These are phyloP conservation scores for Epichloe baconii DNA, from an alignment of 2,329 filamentous ascomycete species.

Conservation along the genomic window DNA sequence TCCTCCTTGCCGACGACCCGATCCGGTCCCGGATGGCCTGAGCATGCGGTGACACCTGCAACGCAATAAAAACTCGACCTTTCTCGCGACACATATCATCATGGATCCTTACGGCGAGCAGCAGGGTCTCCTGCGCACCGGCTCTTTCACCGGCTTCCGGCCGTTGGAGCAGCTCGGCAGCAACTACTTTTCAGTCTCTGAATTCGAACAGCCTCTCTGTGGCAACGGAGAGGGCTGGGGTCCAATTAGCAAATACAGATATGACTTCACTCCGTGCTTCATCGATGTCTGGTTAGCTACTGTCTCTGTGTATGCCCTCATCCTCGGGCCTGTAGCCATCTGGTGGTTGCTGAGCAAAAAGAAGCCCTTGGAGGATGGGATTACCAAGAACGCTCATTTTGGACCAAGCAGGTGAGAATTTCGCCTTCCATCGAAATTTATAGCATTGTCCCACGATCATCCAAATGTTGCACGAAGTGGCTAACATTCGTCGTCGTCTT, in stretches of 20 bases:
- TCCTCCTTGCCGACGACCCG: slow-evolving; percentile 9
- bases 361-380: slow-evolving; percentile 37
- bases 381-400: slow-evolving; percentile 82
- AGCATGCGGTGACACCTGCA: slow-evolving; percentile 9
- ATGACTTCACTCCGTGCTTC: slow-evolving; percentile 96
- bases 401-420: slow-evolving; percentile 63
- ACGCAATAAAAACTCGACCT: slow-evolving; percentile 8
- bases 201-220: slow-evolving; percentile 60
- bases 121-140: slow-evolving; percentile 39
- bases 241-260: slow-evolving; percentile 72
- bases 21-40: slow-evolving; percentile 1
- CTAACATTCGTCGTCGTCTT: background rate
- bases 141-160: slow-evolving; percentile 48
- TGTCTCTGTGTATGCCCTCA: slow-evolving; percentile 65
- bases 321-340: slow-evolving; percentile 64
- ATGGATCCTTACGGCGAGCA: slow-evolving; percentile 25
- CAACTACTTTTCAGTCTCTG: slow-evolving; percentile 43
- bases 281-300: slow-evolving; percentile 77
- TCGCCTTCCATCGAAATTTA: background rate
- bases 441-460: background rate
- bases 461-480: background rate
- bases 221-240: slow-evolving; percentile 91
- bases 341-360: slow-evolving; percentile 67
- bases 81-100: slow-evolving; percentile 7
- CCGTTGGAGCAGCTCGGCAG: slow-evolving; percentile 37